Conservation (phyloP, 2,329 filamentous ascomycete genomes). For the Laburnicola sp. region DNA sequence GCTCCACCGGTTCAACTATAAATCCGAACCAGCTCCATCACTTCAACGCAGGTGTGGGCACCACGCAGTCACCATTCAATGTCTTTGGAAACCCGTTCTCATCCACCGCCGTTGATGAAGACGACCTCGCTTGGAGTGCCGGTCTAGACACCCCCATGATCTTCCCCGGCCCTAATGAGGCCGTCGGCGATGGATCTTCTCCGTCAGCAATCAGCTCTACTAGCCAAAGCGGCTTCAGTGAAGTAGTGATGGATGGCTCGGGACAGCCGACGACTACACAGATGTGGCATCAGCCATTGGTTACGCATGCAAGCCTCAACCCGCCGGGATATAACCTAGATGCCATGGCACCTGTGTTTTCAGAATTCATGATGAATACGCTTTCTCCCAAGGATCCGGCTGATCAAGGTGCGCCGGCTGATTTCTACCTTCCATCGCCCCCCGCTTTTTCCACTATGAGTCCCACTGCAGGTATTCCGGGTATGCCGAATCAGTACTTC, state of each 20-base stretch:
- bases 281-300: constrained; percentile 54
- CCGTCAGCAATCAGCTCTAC: constrained; percentile 94
- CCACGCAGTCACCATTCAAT: constrained; percentile 55
- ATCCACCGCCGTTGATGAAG: constrained; percentile 64
- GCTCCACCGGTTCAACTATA: constrained; percentile 61
- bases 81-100: constrained; percentile 56
- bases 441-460: constrained; percentile 75
- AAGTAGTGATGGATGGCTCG: constrained; percentile 82
- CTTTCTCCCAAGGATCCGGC: constrained; percentile 76
- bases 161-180: constrained; percentile 65
- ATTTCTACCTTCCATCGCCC: constrained; percentile 78
- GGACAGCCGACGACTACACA: constrained; percentile 43
- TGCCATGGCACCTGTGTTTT: constrained; percentile 72
- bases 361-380: constrained; percentile 67
- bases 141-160: constrained; percentile 72
- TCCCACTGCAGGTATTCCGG: constrained; percentile 67
- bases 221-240: constrained; percentile 88
- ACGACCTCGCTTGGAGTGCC: constrained; percentile 85
- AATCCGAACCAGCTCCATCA: constrained; percentile 77
- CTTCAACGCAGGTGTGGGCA: constrained; percentile 75
- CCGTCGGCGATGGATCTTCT: constrained; percentile 87
- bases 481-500: constrained; percentile 62
- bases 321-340: constrained; percentile 74
- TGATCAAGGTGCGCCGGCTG: constrained; percentile 68
- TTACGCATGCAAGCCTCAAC: constrained; percentile 68